Base-by-base conservation (phyloP, 1,139 yeast species). In the Taiozyma sp. region DNA sequence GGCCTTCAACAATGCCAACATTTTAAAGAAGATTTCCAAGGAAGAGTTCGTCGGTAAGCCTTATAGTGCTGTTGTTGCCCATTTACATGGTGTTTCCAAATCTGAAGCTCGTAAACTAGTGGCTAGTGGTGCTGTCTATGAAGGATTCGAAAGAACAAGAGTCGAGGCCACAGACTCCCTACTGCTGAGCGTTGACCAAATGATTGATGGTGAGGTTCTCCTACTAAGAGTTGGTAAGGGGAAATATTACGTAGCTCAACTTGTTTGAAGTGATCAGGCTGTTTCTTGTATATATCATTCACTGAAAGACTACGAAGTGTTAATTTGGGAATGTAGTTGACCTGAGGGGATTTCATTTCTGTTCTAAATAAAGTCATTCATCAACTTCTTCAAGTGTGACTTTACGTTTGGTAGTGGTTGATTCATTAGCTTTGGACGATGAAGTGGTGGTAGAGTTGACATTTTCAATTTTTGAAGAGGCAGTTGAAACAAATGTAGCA, bases 161-260 rank as follows among this genome's bases (percentile, higher is more conserved):
- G 69, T 78, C 8, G 81, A 79, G 41, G 75, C 76, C 8, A 79
- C 77, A 48, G 82, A 76, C 54, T 68, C 75, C 45, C 69, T 79
- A 2, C 66, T 78, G 47, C 70, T 80, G 41, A 76, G 74, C 35
- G 70, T 68, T 26, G 72, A 70, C 40, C 81, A 79, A 56, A 66
- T 85, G 54, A 71, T 86, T 24, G 93, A 83, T 42, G 81, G 70
- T 10, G 75, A 73, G 52, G 70, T 90, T 48, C 67, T 91, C 56
- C 69, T 91, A 45, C 65, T 90, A 10, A 77, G 96, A 56, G 68
- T 83, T 5, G 98, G 98, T 4, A 93, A 91, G 62, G 83, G 81
- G 47, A 77, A 75, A 53, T 83, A 82, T 61, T 72, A 74, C 61
- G 78, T 84, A 21, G 77, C 81, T 41, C 78, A 80, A 56, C 68